Percentiles rank a stretch among this genome's conserved stretches.
phyloP scores from a whole-genome alignment of 2,329 filamentous ascomycete species.

The Aureobasidium musti region DNA sequence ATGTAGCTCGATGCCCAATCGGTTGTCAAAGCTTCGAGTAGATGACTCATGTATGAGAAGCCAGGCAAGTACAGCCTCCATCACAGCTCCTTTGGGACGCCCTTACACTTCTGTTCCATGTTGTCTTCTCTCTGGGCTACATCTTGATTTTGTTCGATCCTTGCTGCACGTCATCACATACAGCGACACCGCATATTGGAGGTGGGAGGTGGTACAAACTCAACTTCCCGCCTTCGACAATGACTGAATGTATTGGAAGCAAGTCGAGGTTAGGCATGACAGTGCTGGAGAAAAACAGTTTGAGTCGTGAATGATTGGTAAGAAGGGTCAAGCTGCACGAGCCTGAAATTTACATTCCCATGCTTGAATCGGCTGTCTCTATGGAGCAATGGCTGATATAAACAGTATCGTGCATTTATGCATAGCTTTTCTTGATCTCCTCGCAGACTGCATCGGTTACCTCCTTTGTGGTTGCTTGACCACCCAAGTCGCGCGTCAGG shows the following conservation, averaged over 20 bases:
- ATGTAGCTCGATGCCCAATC: no score
- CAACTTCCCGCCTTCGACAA: background rate
- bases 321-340: background rate
- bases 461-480: constrained; percentile 46
- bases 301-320: background rate
- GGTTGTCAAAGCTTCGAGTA: no score
- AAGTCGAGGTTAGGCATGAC: background rate
- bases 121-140: no score
- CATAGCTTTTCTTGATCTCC: constrained; percentile 40
- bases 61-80: no score
- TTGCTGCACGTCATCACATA: no score
- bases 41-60: no score
- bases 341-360: background rate
- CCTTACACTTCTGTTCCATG: no score
- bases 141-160: no score
- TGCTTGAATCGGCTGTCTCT: background rate
- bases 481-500: constrained; percentile 58
- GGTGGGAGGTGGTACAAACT: constrained; percentile 27
- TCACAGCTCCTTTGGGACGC: no score
- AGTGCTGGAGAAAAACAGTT: background rate
- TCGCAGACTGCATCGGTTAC: constrained; percentile 48
- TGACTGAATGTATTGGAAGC: constrained; percentile 15
- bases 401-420: background rate
- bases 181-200: no score
- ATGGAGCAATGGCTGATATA: background rate